Conservation (phyloP, 2,329 filamentous ascomycete genomes). For the Trichoderma pleuroti region DNA sequence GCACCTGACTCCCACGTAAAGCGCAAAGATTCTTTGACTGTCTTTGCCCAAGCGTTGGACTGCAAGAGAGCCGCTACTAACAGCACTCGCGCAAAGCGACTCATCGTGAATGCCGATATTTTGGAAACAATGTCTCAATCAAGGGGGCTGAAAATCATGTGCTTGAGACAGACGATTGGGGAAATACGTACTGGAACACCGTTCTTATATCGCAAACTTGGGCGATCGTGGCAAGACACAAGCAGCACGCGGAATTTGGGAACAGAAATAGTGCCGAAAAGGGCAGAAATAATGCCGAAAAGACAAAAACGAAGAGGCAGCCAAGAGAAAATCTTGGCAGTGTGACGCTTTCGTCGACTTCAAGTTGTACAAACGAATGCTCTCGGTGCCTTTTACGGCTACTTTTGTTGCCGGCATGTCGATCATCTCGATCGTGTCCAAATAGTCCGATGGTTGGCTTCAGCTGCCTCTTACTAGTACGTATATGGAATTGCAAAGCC, state of each 20-base stretch:
- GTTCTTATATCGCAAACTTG: not conserved
- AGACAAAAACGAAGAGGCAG: not conserved
- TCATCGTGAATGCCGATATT: not conserved
- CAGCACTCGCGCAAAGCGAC: not conserved
- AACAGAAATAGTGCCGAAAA: not conserved
- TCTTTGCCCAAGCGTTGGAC: not conserved
- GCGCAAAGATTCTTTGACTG: not conserved
- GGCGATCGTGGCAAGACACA: not conserved
- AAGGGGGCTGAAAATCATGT: not conserved
- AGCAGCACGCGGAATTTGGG: not conserved
- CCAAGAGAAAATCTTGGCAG: not conserved
- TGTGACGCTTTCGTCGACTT: not conserved
- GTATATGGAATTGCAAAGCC: not conserved
- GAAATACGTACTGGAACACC: not conserved
- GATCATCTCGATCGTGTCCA: not conserved
- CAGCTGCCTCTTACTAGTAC: not conserved
- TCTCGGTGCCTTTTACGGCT: not conserved
- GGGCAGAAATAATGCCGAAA: not conserved
- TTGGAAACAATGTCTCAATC: not conserved
- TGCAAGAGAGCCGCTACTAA: not conserved
- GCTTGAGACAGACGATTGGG: not conserved
- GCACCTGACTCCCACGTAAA: conserved; percentile 20
- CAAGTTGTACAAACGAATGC: not conserved
- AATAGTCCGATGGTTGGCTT: not conserved
- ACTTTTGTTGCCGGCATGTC: not conserved